A percentile compares a stretch with the other conserved stretches of the same genome.
Evolutionary conservation across 1,139 yeast genomes (phyloP).

Genomic region (Debaryomyces coudertii): DNA sequence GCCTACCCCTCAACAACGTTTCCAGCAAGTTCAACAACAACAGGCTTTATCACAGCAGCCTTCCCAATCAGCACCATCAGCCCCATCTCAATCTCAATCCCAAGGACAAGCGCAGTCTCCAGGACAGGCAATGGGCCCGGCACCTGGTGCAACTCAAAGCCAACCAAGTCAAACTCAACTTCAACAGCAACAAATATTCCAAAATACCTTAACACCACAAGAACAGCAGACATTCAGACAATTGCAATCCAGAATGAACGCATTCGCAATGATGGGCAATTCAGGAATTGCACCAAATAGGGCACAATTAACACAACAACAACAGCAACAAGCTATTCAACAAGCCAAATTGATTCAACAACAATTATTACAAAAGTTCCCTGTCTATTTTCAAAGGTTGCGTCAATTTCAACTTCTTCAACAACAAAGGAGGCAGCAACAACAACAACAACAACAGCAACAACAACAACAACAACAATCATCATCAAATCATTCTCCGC

Average conservation of each 20-base stretch:
- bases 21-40: slow-evolving; percentile 23
- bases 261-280: slow-evolving; percentile 50
- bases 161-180: slow-evolving; percentile 36
- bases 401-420: slow-evolving; percentile 46
- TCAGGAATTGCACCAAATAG: slow-evolving; percentile 50
- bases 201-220: slow-evolving; percentile 43
- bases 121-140: background rate
- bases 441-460: slow-evolving; percentile 23
- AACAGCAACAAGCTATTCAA: slow-evolving; percentile 50
- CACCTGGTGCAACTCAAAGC: slow-evolving; percentile 13
- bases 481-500: slow-evolving; percentile 11
- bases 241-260: slow-evolving; percentile 44
- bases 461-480: too few species aligned
- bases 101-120: slow-evolving; percentile 5
- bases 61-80: slow-evolving; percentile 13
- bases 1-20: slow-evolving; percentile 30
- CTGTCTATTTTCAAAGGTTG: slow-evolving; percentile 47
- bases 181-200: slow-evolving; percentile 53
- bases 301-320: slow-evolving; percentile 46
- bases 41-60: slow-evolving; percentile 26
- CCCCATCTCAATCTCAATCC: slow-evolving; percentile 10
- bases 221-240: slow-evolving; percentile 51
- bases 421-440: slow-evolving; percentile 37
- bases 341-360: slow-evolving; percentile 50
- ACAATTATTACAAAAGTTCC: slow-evolving; percentile 47